Evolutionary conservation across 2,329 filamentous ascomycete species (phyloP), one percentile per base, ranked within the genome.

Genomic region (Penicillium glabrum): DNA sequence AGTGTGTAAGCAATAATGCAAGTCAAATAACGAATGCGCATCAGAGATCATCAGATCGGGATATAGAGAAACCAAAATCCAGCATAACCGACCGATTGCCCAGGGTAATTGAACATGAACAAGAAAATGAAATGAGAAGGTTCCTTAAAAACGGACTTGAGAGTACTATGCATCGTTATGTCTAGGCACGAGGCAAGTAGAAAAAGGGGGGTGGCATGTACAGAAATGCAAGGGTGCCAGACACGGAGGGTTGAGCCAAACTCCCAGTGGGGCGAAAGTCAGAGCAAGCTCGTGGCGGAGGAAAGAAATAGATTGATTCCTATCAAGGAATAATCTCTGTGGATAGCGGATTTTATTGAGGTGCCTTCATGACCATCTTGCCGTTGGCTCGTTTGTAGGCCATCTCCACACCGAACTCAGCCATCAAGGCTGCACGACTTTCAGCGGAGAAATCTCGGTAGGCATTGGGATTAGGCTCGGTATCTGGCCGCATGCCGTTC

Each of bases 401-500:
- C 66, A 72, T 70, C 24, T 69, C 67, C 24, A 65, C 63, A 7
- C 65, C 63, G n/a, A 64, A 47, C 21, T 68, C 63, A 33, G 57
- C 62, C 59, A 67, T 66, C n/a, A 66, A 57, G 9, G 64, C 59
- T 21, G 59, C 59, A 21, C 66, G 62, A 24, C 63, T 63, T 29
- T 67, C 66, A 10, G 66, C 65, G 3, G 70, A 66, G 45, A 62
- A 63, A 37, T 71, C 65, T 13, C 67, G 69, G 43, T 63, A 62
- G 10, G 54, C 43, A n/a, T 37, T 57, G 16, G 65, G 54, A 62
- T 69, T 61, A 43, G 55, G 35, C 26, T 74, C 65, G 33, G 62
- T 53, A 52, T 74, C 72, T 8, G 78, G 77, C 27, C 78, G 75
- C 71, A 74, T 74, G 51, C 78, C 77, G 58, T 80, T 77, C 58